phyloP scores from a whole-genome alignment of 441 rosid species.

The Iberis amara region DNA sequence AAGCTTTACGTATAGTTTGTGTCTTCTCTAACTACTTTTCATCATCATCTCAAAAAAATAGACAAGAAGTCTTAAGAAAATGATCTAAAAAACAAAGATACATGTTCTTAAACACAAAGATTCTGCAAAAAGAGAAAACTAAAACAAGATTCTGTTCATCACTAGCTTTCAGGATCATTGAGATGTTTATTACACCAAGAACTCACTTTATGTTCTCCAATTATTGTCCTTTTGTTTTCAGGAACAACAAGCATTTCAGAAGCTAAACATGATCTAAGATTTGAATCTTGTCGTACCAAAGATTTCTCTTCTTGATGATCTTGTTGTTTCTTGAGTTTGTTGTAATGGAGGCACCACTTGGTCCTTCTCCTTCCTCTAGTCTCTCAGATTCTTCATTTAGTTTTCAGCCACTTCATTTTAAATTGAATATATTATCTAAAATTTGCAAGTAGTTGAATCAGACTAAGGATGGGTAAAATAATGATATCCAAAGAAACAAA shows the following conservation, averaged over 20 bases:
- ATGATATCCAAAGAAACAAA: neutral
- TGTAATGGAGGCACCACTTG: conserved; percentile 39
- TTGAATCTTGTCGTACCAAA: conserved; percentile 25
- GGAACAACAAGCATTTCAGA: conserved; percentile 64
- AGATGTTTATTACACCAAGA: conserved; percentile 63
- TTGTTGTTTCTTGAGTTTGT: conserved; percentile 30
- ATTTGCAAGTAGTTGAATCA: conserved; percentile 20
- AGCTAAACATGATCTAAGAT: conserved; percentile 64
- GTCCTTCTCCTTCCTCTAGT: conserved; percentile 45
- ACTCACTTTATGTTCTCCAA: conserved; percentile 72
- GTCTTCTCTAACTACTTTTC: too few species aligned
- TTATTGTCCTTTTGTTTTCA: conserved; percentile 72
- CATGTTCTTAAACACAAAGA: too few species aligned
- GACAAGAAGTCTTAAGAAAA: too few species aligned
- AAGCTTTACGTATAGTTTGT: too few species aligned
- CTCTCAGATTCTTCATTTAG: conserved; percentile 38
- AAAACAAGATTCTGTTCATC: too few species aligned
- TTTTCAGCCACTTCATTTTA: conserved; percentile 48
- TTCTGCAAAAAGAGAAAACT: too few species aligned
- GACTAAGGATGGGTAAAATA: neutral
- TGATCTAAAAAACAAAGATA: too few species aligned
- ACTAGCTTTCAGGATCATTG: too few species aligned
- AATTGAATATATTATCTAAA: conserved; percentile 58
- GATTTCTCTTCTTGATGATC: conserved; percentile 27
- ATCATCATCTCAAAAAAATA: too few species aligned